Base-by-base conservation (phyloP, 2,329 filamentous ascomycete species). In the Hypoxylon sp. region DNA sequence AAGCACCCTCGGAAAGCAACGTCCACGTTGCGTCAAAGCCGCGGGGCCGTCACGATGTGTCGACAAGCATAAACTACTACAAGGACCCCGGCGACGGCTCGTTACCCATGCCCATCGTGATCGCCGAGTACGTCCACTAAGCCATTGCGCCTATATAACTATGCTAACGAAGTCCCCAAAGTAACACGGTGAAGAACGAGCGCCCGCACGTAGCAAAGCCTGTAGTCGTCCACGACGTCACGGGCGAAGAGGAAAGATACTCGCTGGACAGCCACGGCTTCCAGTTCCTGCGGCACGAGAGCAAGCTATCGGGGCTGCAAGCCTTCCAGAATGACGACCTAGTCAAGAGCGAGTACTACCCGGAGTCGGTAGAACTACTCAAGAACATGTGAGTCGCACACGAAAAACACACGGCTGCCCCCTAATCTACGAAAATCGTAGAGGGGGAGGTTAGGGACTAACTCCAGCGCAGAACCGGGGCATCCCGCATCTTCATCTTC, bases 261-360 rank as follows among this genome's bases (percentile, higher is more conserved):
- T 74, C 74, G 1, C 78, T 82, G 41, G 79, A 81, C 69, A 68
- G 57, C 43, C 74, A 80, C 62, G 80, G 80, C 1, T 82, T 82
- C 66, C 78, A 80, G 48, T 77, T 77, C 59, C 65, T 72, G 22
- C 71, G 65, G 10, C 76, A 75, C 43, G 56, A 70, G 44, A 77
- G 74, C 65, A 32, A 32, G 2, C 70, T 79, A 55, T 67, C 70
- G 19, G 69, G 69, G 2, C 71, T 79, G 47, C 63, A 70, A n/a
- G 69, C 70, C 1, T 82, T 80, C 59, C 61, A 69, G 2, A 84
- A 89, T 72, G 86, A 90, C 52, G 82, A 84, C 2, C 79, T 81
- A 24, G 88, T 94, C 71, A 80, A 85, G 70, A 69, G 77, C 1
- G 78, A 82, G 24, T 94, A 94, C 78, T 94, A 94, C 75, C 85